Evolutionary conservation across 805 yeast species (phyloP).

Genomic region (Starmerella bombicola): DNA sequence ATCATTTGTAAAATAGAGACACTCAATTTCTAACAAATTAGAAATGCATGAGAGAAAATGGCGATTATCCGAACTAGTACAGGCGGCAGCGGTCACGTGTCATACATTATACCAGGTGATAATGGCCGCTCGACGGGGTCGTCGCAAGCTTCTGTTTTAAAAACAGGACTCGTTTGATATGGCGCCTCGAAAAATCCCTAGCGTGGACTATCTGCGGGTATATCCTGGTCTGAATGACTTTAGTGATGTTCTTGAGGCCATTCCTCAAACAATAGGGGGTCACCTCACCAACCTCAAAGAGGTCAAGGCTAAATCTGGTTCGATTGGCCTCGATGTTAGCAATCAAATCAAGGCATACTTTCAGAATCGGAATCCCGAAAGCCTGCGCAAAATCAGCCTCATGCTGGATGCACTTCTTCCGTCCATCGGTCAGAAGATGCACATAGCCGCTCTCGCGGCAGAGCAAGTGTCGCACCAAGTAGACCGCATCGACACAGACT

Average conservation of each 20-base stretch:
- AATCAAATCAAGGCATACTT: slow-evolving; percentile 41
- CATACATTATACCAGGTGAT: no score
- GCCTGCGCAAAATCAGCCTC: slow-evolving; percentile 31
- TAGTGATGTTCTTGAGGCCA: slow-evolving; percentile 78
- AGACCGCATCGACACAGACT: slow-evolving; percentile 66
- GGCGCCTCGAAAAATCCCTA: slow-evolving; percentile 14
- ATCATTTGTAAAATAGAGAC: no score
- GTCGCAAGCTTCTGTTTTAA: no score
- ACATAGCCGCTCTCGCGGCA: slow-evolving; percentile 82
- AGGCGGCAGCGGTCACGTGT: no score
- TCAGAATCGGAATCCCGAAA: slow-evolving; percentile 25
- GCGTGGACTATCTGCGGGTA: slow-evolving; percentile 21
- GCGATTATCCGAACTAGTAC: no score
- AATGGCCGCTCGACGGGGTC: no score
- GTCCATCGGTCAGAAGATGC: slow-evolving; percentile 92
- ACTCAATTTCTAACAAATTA: no score
- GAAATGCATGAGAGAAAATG: no score
- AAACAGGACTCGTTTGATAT: no score
- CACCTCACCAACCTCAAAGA: slow-evolving; percentile 82
- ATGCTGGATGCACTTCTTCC: slow-evolving; percentile 64
- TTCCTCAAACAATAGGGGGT: slow-evolving; percentile 70
- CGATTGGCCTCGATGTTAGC: slow-evolving; percentile 55
- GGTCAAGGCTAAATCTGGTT: slow-evolving; percentile 85
- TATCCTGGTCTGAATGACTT: slow-evolving; percentile 87
- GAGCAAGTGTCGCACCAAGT: slow-evolving; percentile 61